Base-by-base conservation (phyloP, 1,139 yeast genomes). In the Magnusiomyces starmeri region DNA sequence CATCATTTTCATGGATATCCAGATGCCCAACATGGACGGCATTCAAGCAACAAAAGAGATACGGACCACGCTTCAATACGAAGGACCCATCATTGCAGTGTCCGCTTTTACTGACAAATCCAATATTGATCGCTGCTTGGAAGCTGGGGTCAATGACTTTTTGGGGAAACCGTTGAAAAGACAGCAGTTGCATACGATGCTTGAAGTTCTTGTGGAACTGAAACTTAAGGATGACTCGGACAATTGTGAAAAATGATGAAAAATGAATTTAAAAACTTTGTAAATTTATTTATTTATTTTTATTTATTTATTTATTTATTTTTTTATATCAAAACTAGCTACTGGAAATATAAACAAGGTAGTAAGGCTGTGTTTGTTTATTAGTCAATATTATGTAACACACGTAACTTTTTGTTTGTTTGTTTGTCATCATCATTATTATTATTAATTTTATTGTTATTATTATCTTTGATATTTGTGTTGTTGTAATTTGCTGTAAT, bases 81-180 rank as follows among this genome's bases (percentile, higher is more conserved):
- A 67, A 0, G 78, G 79, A 2, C 96, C 96, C 1, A 88, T 92
- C 56, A 92, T 92, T 48, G 97, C 97, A 0, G 78, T 92, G 52
- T 89, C 97, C 0, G 97, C 97, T 1, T 90, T 85, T 72, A 96
- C 97, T 0, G 96, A 90, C 68, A 87, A 85, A 57, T 83, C 92
- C 51, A 92, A 90, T 62, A 88, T 85, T 49, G 83, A 82, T 59
- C 95, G 82, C 56, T 90, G 97, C 68, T 65, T 85, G 49, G 83
- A 78, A 25, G 81, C 83, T 29, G 97, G 97, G 4, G 90, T 92
- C 97, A 75, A 83, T 59, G 92, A 94, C 16, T 92, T 90, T 66
- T 74, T 92, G 60, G 79, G 96, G 4, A 92, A 92, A 62, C 98
- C 98, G 0, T 78, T 87, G 32, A 77, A 86, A 63, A 75, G 95